phyloP scores from a whole-genome alignment of 2,329 filamentous ascomycete genomes.

The Onygena corvina region DNA sequence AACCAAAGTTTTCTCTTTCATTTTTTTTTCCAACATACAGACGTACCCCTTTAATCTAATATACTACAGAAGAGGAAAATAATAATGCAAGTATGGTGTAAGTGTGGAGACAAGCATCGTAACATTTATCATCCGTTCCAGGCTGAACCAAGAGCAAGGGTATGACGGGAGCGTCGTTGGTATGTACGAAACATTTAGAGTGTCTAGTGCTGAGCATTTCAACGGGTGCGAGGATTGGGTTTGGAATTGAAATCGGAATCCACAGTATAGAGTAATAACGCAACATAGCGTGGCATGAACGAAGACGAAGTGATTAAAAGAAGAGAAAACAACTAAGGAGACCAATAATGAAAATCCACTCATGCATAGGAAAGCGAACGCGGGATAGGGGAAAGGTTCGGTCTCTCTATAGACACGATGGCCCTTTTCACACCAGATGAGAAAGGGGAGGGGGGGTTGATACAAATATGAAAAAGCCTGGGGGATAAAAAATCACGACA shows the following conservation, averaged over 20 bases:
- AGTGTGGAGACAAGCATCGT: not conserved
- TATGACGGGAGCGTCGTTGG: not conserved
- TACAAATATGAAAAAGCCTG: not conserved
- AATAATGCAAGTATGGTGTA: not conserved
- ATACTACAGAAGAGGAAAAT: not conserved
- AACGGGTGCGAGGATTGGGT: not conserved
- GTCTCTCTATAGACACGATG: too few relatives aligned
- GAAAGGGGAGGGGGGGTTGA: not conserved
- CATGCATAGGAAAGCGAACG: not conserved
- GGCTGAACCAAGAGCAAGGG: not conserved
- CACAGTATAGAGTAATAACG: not conserved
- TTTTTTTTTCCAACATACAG: not conserved
- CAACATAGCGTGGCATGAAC: not conserved
- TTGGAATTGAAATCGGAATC: conserved; percentile 1
- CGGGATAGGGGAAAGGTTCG: not conserved
- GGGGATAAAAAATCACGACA: not conserved
- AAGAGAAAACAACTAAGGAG: not conserved
- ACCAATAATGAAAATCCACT: not conserved
- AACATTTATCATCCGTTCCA: not conserved
- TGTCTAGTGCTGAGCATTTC: not conserved
- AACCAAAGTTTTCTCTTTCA: not conserved
- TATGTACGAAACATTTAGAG: conserved; percentile 1
- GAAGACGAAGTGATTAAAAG: not conserved
- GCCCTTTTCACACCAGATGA: too few relatives aligned
- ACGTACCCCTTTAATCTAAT: not conserved